Conservation (phyloP, 1,139 yeast genomes). For the Hyphopichia pseudoburtonii region DNA sequence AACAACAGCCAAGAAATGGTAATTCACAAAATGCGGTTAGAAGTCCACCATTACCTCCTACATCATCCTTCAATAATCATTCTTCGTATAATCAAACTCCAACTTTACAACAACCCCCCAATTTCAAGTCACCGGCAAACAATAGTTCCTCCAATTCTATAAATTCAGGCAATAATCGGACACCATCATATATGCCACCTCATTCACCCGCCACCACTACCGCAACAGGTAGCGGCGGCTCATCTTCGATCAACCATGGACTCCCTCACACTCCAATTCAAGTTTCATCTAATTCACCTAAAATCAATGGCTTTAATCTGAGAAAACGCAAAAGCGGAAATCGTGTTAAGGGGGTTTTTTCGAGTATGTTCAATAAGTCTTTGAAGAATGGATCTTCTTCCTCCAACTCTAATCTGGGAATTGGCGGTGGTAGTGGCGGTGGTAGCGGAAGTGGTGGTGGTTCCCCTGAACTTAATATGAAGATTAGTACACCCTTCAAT, state of each 20-base stretch:
- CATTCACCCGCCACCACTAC: slow-evolving; percentile 20
- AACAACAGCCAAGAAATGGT: slow-evolving; percentile 8
- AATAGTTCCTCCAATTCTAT: background rate
- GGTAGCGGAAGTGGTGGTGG: slow-evolving; percentile 9
- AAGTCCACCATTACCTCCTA: slow-evolving; percentile 19
- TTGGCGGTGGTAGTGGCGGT: background rate
- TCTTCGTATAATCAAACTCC: slow-evolving; percentile 29
- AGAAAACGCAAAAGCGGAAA: slow-evolving; percentile 28
- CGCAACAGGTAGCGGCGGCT: too few species aligned
- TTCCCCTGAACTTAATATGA: slow-evolving; percentile 43
- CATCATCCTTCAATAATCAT: slow-evolving; percentile 3
- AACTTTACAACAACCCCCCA: slow-evolving; percentile 20
- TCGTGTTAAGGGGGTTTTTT: slow-evolving; percentile 41
- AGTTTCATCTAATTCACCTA: slow-evolving; percentile 7
- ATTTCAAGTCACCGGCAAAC: slow-evolving; percentile 12
- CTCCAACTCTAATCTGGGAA: background rate
- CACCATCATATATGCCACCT: slow-evolving; percentile 9
- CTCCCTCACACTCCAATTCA: slow-evolving; percentile 7
- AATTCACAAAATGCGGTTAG: slow-evolving; percentile 27
- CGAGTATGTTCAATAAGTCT: slow-evolving; percentile 39
- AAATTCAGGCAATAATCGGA: background rate
- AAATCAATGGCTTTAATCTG: slow-evolving; percentile 10
- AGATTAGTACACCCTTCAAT: slow-evolving; percentile 86
- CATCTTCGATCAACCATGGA: too few species aligned
- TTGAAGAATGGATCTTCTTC: slow-evolving; percentile 17